A percentile compares a stretch with the other conserved stretches of the same genome.
Conservation (phyloP, 768 basidiomycete genomes). For the Psilocybe subaeruginosa region DNA sequence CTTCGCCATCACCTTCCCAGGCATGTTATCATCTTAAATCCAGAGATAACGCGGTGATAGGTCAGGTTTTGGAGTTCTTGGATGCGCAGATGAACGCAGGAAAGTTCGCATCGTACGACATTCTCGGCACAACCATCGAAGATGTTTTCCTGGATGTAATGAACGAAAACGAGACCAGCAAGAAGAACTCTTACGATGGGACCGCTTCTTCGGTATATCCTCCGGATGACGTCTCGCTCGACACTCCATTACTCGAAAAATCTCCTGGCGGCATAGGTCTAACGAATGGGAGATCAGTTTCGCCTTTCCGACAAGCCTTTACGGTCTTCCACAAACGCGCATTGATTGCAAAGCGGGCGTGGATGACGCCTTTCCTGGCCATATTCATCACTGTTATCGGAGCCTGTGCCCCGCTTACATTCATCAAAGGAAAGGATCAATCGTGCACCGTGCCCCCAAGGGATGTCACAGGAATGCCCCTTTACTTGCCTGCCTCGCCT, state of each 20-base stretch:
- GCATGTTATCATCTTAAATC: conserved; percentile 61
- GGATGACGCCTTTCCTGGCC: conserved; percentile 64
- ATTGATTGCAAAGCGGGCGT: conserved; percentile 65
- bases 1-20: conserved; percentile 45
- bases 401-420: conserved; percentile 68
- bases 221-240: conserved; percentile 27
- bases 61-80: conserved; percentile 56
- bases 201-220: conserved; percentile 21
- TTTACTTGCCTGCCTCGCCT: conserved; percentile 60
- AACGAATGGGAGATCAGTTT: conserved; percentile 53
- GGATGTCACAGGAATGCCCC: conserved; percentile 39
- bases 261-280: conserved; percentile 22
- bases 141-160: conserved; percentile 81
- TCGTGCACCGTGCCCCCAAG: conserved; percentile 50
- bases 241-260: conserved; percentile 15
- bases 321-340: conserved; percentile 77
- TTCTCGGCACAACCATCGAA: conserved; percentile 77
- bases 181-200: conserved; percentile 20
- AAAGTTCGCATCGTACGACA: conserved; percentile 58
- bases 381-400: conserved; percentile 61
- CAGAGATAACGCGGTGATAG: conserved; percentile 57
- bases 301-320: conserved; percentile 64
- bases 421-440: conserved; percentile 52
- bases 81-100: conserved; percentile 43
- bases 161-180: conserved; percentile 42